A percentile compares a stretch with the other conserved stretches of the same genome.
Conservation (phyloP, 352 stramenopile species). For the Phytophthora cajani region DNA sequence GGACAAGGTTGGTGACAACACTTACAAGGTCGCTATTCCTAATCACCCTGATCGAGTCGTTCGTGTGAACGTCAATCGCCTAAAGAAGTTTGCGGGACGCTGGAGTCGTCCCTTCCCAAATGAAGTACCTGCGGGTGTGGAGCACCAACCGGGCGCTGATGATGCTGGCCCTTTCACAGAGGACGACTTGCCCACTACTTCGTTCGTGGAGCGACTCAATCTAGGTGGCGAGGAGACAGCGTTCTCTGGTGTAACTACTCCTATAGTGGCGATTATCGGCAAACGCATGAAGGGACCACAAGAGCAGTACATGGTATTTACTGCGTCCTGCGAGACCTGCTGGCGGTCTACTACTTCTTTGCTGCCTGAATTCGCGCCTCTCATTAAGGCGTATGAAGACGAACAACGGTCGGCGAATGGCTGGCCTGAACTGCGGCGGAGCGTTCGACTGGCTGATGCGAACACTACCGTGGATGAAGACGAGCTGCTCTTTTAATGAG, state of each 20-base stretch:
- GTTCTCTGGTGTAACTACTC: no score
- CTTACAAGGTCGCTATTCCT: conserved; percentile 2
- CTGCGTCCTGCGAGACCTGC: no score
- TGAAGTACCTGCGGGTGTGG: background rate
- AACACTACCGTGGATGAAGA: background rate
- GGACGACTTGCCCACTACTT: no score
- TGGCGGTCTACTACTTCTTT: background rate
- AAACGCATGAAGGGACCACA: no score
- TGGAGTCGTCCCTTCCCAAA: background rate
- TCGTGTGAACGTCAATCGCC: background rate
- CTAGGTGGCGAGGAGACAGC: no score
- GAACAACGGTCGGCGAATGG: background rate
- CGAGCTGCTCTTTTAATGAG: background rate
- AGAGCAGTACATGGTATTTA: no score
- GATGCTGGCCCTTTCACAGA: no score
- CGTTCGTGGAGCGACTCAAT: no score
- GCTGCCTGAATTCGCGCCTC: background rate
- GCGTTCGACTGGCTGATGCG: background rate
- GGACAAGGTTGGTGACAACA: background rate
- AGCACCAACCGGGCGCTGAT: background rate
- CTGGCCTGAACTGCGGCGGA: background rate
- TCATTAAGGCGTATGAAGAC: background rate
- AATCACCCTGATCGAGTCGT: conserved; percentile 3
- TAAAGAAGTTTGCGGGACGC: background rate
- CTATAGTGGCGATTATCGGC: no score